A percentile compares a stretch with the other conserved stretches of the same genome.
These are phyloP conservation scores for Claviceps monticola DNA, from an alignment of 2,329 filamentous ascomycete genomes.

Conservation along the genomic window DNA sequence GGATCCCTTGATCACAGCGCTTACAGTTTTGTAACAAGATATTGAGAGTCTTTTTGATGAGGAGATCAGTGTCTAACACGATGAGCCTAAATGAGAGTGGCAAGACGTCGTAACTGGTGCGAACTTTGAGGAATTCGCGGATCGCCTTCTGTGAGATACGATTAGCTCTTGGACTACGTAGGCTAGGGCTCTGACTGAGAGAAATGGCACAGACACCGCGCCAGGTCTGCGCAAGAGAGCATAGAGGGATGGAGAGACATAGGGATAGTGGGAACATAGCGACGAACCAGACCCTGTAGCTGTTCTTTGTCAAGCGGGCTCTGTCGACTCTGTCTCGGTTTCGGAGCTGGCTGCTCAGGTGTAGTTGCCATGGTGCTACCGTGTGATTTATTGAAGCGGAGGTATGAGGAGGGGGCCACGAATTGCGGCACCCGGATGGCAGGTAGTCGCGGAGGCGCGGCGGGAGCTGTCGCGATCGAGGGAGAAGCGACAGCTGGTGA, in stretches of 20 bases:
- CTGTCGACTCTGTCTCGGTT: conserved; percentile 19
- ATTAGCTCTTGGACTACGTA: conserved; percentile 5
- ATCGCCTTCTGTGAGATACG: conserved; percentile 56
- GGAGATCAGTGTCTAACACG: conserved; percentile 83
- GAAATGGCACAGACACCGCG: background rate
- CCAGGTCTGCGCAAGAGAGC: background rate
- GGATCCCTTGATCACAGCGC: conserved; percentile 8
- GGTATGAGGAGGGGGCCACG: conserved; percentile 47
- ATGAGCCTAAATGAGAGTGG: conserved; percentile 93
- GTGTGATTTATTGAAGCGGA: conserved; percentile 26
- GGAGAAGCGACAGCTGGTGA: background rate
- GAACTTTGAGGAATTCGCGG: conserved; percentile 87
- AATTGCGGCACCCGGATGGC: conserved; percentile 33
- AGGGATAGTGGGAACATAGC: conserved; percentile 1
- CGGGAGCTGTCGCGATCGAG: background rate
- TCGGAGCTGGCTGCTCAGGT: conserved; percentile 7
- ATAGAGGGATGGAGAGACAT: too few species aligned
- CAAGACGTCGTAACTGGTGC: conserved; percentile 94
- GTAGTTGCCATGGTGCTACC: conserved; percentile 21
- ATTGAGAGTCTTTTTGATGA: conserved; percentile 93
- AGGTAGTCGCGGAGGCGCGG: conserved; percentile 6
- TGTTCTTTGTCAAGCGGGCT: conserved; percentile 62
- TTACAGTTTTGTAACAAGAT: conserved; percentile 92
- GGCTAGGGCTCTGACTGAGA: background rate
- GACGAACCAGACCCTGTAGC: conserved; percentile 55